phyloP scores from a whole-genome alignment of 2,329 filamentous ascomycete species.

The Paecilomyces formosus region DNA sequence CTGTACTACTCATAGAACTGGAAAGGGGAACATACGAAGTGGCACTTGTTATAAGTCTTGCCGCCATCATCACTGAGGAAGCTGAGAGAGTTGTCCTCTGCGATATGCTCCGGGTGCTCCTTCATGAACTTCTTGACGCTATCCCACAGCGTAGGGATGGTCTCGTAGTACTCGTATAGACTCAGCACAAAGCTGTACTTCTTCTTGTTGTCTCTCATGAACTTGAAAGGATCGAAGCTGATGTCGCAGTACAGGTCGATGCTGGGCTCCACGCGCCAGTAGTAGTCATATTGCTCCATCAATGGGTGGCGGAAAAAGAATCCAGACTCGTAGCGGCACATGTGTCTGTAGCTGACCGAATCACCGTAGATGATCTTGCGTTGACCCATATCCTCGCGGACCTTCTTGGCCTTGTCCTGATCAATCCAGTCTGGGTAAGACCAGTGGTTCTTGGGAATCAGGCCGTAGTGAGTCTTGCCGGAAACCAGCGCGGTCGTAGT shows the following conservation, averaged over 20 bases:
- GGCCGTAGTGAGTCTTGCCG: constrained; percentile 82
- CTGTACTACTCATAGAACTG: not conserved
- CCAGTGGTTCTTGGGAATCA: constrained; percentile 90
- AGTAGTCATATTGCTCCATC: constrained; percentile 97
- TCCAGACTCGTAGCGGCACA: constrained; percentile 98
- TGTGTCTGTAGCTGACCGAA: constrained; percentile 93
- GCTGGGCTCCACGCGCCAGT: constrained; percentile 98
- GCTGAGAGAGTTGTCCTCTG: constrained; percentile 73
- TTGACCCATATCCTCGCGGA: constrained; percentile 87
- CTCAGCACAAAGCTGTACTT: constrained; percentile 97
- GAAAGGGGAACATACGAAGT: constrained; percentile 62
- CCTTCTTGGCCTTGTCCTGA: constrained; percentile 82
- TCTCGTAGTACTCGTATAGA: constrained; percentile 93
- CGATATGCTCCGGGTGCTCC: constrained; percentile 81
- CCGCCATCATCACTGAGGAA: constrained; percentile 91
- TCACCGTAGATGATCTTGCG: constrained; percentile 98
- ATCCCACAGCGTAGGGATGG: constrained; percentile 92
- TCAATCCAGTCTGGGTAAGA: constrained; percentile 95
- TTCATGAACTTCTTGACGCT: constrained; percentile 91
- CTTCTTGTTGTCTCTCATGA: constrained; percentile 92
- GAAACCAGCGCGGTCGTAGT: constrained; percentile 85
- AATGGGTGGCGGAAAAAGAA: constrained; percentile 97
- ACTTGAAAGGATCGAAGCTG: constrained; percentile 91
- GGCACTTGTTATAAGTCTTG: constrained; percentile 91
- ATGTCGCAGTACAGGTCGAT: constrained; percentile 96